phyloP scores from a whole-genome alignment of 2,329 filamentous ascomycete species.

The Stenocarpella maydis region DNA sequence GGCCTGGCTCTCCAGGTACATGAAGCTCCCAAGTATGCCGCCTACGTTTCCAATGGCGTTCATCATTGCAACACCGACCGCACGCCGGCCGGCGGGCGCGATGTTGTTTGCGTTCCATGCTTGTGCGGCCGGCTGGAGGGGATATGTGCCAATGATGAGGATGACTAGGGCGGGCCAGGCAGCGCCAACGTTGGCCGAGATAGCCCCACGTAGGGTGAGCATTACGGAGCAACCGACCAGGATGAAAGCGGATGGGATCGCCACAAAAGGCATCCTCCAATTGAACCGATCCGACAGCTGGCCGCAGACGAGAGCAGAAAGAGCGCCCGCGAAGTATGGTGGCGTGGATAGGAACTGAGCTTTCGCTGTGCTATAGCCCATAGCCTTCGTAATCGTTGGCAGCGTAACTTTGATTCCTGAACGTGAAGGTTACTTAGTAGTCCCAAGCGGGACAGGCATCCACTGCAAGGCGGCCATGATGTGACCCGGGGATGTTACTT shows the following conservation, averaged over 20 bases:
- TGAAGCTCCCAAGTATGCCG: conserved; percentile 49
- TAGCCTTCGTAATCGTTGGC: conserved; percentile 47
- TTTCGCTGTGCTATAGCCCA: conserved; percentile 45
- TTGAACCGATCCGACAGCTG: conserved; percentile 72
- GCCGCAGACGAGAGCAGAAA: conserved; percentile 69
- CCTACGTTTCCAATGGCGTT: conserved; percentile 49
- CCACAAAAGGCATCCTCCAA: conserved; percentile 74
- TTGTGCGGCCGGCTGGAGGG: conserved; percentile 68
- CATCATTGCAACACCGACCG: conserved; percentile 50
- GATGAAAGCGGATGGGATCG: conserved; percentile 64
- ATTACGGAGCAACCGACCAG: conserved; percentile 65
- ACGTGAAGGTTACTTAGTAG: not conserved
- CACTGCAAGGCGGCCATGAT: not conserved
- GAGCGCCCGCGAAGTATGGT: conserved; percentile 67
- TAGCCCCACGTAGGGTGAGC: conserved; percentile 67
- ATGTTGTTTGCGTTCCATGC: conserved; percentile 76
- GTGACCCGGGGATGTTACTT: conserved; percentile 29
- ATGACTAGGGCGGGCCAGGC: conserved; percentile 75
- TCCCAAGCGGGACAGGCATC: too few relatives aligned
- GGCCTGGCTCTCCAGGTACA: conserved; percentile 36
- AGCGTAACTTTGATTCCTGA: conserved; percentile 41
- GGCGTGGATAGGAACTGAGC: conserved; percentile 64
- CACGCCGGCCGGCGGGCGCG: conserved; percentile 49
- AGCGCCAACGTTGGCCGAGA: conserved; percentile 53
- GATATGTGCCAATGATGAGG: conserved; percentile 75